Percentiles rank a stretch among this genome's conserved stretches.
phyloP scores from a whole-genome alignment of 1,139 yeast genomes.

The Kurtzmaniella quercitrusa region DNA sequence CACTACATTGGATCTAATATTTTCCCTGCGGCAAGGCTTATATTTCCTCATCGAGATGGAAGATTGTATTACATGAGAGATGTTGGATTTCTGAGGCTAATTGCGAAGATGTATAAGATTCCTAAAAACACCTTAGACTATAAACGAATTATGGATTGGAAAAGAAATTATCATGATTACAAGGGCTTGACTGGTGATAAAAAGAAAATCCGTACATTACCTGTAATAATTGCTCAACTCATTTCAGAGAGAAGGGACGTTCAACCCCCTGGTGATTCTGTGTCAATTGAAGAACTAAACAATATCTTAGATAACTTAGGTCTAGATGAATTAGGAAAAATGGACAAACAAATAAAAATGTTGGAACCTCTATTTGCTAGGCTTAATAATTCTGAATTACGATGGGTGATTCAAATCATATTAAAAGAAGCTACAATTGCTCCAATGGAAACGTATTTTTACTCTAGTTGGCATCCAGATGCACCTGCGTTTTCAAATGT shows the following conservation, averaged over 20 bases:
- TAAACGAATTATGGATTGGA: slow-evolving; percentile 36
- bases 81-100: slow-evolving; percentile 40
- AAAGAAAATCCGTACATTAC: slow-evolving; percentile 37
- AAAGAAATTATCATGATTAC: slow-evolving; percentile 28
- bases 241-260: slow-evolving; percentile 40
- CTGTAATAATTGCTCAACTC: slow-evolving; percentile 42
- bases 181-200: slow-evolving; percentile 23
- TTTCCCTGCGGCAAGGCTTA: slow-evolving; percentile 60
- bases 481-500: slow-evolving; percentile 62
- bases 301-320: slow-evolving; percentile 43
- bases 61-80: slow-evolving; percentile 55
- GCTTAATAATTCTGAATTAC: slow-evolving; percentile 61
- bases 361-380: slow-evolving; percentile 49
- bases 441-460: slow-evolving; percentile 57
- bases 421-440: slow-evolving; percentile 56
- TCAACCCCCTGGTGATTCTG: slow-evolving; percentile 23
- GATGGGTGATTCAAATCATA: slow-evolving; percentile 67
- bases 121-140: slow-evolving; percentile 35
- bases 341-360: slow-evolving; percentile 34
- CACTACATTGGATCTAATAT: slow-evolving; percentile 65
- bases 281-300: slow-evolving; percentile 59
- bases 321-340: slow-evolving; percentile 27
- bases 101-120: slow-evolving; percentile 31
- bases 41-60: slow-evolving; percentile 59
- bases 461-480: slow-evolving; percentile 78